Evolutionary conservation across 2,329 filamentous ascomycete genomes (phyloP).

Genomic region (Neonectria sp.): DNA sequence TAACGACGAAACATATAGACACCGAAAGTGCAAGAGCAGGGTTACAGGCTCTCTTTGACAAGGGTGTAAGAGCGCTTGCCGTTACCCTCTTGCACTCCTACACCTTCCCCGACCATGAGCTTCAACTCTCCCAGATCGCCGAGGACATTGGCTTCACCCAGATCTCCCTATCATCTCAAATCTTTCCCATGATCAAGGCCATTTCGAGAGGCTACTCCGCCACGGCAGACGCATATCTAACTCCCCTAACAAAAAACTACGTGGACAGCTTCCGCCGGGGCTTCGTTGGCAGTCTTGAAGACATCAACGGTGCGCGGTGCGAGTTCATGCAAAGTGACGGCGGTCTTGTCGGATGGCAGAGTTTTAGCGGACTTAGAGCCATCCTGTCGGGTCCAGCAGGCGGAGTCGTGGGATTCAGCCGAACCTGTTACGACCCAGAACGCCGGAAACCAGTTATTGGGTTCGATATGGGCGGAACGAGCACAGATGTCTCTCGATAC

Average conservation of each 20-base stretch:
- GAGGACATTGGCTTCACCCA: conserved; percentile 54
- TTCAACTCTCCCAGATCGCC: conserved; percentile 52
- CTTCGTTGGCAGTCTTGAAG: conserved; percentile 54
- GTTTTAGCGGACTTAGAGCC: conserved; percentile 78
- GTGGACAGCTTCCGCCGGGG: conserved; percentile 43
- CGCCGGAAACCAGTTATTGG: conserved; percentile 81
- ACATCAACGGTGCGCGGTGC: conserved; percentile 31
- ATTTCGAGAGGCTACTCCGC: conserved; percentile 58
- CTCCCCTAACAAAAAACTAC: conserved; percentile 54
- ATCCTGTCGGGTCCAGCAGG: conserved; percentile 83
- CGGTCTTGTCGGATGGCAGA: conserved; percentile 67
- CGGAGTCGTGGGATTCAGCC: conserved; percentile 82
- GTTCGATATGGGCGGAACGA: conserved; percentile 81
- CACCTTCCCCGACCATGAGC: conserved; percentile 68
- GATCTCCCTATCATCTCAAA: conserved; percentile 35
- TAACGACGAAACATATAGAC: conserved; percentile 61
- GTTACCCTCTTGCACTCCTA: conserved; percentile 83
- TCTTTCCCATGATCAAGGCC: conserved; percentile 56
- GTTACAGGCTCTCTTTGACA: conserved; percentile 71
- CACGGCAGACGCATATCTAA: conserved; percentile 59
- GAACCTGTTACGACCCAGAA: conserved; percentile 78
- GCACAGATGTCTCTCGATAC: conserved; percentile 81
- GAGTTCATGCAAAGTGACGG: conserved; percentile 66
- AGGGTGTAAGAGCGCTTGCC: conserved; percentile 65
- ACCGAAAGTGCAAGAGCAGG: conserved; percentile 66